phyloP scores from a whole-genome alignment of 305 asterid genomes.

The Fraxinus latifolia region DNA sequence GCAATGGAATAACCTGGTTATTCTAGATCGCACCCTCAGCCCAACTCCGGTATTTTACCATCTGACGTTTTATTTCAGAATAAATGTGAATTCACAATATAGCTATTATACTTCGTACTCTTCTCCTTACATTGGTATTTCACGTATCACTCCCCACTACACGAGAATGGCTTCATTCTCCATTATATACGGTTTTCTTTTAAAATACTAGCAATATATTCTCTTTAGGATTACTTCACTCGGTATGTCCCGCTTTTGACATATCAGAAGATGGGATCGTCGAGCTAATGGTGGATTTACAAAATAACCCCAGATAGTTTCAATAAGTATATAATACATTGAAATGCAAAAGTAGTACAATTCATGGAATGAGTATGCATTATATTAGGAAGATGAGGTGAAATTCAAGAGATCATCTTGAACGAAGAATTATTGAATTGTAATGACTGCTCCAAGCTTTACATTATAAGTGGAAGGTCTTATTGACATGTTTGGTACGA shows the following conservation, averaged over 20 bases:
- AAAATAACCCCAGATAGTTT: too few species aligned
- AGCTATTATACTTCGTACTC: not conserved
- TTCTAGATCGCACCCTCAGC: not conserved
- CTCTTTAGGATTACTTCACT: not conserved
- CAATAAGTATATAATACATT: too few species aligned
- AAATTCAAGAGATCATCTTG: not conserved
- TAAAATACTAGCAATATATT: not conserved
- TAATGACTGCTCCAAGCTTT: not conserved
- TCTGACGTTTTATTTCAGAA: not conserved
- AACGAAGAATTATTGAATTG: not conserved
- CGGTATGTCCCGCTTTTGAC: not conserved
- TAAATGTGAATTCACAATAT: not conserved
- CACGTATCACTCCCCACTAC: not conserved
- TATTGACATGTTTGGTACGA: too few species aligned
- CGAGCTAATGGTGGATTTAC: not conserved
- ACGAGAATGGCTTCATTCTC: not conserved
- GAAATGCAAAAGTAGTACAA: too few species aligned
- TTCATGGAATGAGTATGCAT: too few species aligned
- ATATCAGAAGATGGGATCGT: not conserved
- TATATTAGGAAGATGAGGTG: not conserved
- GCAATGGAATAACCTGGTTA: conserved; percentile 10
- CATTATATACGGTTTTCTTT: not conserved
- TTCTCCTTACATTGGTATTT: not conserved
- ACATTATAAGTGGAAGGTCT: not conserved
- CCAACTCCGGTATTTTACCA: not conserved